Base-by-base conservation (phyloP, 306 rosid genomes). In the Gastrolobium bilobum region DNA sequence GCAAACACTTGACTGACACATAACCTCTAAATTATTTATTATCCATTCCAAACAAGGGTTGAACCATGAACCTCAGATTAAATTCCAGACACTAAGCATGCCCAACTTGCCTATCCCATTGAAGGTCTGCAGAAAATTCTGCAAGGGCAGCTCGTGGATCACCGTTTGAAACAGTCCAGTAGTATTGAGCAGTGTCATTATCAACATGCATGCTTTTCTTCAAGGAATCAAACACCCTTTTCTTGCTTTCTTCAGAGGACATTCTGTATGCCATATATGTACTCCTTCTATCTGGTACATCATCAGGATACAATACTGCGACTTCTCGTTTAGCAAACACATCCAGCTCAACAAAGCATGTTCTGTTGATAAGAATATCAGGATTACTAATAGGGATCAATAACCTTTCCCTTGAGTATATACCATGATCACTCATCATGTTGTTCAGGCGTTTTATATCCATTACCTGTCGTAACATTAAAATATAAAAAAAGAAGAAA, bases 371-470 rank as follows among this genome's bases (percentile, higher is more conserved):
- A 4, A 95, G 96, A 70, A 91, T 79, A 43, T 80, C 86, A 4
- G 94, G 88, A 67, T 85, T 81, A 65, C 90, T 90, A 46, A 95
- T 34, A 7, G 99, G 99, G 76, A 95, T 95, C 70, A 95, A 69
- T 75, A 95, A 60, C 77, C 98, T 91, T 83, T 95, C 98, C 82
- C 99, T 89, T 0, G 98, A 91, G 89, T 91, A 91, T 71, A 95
- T 93, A 4, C 99, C 99, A 66, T 95, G 94, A 85, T 95, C 98
- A 4, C 99, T 93, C 93, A 93, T 90, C 98, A 93, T 93, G 80
- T 95, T 95, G 97, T 95, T 95, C 71, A 93, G 57, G 6, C 97
- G 90, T 86, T 91, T 93, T 68, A 95, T 84, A 80, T 91, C 94
- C 90, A 88, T 78, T 68, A 95, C 98, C 99, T 95, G 78, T 75